A percentile compares a stretch with the other conserved stretches of the same genome.
These are phyloP conservation scores for Penicillium desertorum DNA, from an alignment of 495 filamentous ascomycete genomes.

Conservation along the genomic window DNA sequence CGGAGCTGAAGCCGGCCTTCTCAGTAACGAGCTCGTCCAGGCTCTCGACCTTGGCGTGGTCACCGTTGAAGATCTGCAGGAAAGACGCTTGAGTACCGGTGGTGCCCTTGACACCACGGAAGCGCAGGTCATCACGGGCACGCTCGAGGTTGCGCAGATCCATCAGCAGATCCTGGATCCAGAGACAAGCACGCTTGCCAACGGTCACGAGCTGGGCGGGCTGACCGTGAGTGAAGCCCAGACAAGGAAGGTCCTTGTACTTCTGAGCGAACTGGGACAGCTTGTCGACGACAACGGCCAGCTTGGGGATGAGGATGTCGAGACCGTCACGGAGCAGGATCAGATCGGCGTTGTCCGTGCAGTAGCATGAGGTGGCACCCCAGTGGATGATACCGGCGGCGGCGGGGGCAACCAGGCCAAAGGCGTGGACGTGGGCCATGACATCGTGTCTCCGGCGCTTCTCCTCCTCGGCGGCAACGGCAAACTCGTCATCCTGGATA, in stretches of 20 bases:
- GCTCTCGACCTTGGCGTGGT: constrained; percentile 74
- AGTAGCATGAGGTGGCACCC: constrained; percentile 65
- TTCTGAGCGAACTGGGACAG: constrained; percentile 72
- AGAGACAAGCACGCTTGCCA: constrained; percentile 69
- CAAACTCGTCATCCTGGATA: constrained; percentile 79
- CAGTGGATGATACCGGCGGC: constrained; percentile 88
- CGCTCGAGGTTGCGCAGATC: constrained; percentile 81
- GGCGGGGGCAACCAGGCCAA: constrained; percentile 69
- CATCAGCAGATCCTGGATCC: constrained; percentile 86
- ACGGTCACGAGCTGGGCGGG: constrained; percentile 80
- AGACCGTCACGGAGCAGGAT: constrained; percentile 77
- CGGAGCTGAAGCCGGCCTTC: constrained; percentile 77
- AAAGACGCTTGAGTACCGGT: constrained; percentile 80
- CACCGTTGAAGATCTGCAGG: constrained; percentile 76
- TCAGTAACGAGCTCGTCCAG: constrained; percentile 72
- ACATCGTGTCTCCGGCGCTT: constrained; percentile 70
- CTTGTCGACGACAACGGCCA: constrained; percentile 82
- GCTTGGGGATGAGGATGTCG: constrained; percentile 76
- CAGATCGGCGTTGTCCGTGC: constrained; percentile 87
- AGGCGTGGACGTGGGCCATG: constrained; percentile 74
- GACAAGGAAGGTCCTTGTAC: constrained; percentile 62
- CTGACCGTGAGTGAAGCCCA: constrained; percentile 88
- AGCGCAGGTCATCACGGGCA: constrained; percentile 70
- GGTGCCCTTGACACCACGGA: constrained; percentile 81
- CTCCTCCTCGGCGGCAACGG: constrained; percentile 75